phyloP scores from a whole-genome alignment of 768 basidiomycete species.

The Phlebiopsis flavidoalba region DNA sequence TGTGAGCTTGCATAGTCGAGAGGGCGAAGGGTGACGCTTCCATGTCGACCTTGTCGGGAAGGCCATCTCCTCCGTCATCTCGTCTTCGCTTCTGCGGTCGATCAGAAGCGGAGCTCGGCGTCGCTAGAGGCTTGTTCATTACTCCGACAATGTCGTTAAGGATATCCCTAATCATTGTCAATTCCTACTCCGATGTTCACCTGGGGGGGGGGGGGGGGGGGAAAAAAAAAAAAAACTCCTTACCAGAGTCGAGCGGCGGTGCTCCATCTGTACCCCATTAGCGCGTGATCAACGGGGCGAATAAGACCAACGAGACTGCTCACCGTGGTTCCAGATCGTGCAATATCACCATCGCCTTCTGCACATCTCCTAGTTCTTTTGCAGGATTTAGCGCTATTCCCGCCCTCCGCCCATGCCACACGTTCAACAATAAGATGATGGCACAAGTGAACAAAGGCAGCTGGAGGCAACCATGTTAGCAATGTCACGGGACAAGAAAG shows the following conservation, averaged over 20 bases:
- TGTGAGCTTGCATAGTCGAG: not conserved
- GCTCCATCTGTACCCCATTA: not conserved
- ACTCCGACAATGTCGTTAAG: not conserved
- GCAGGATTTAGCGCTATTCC: slow-evolving; percentile 35
- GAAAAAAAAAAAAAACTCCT: too few species aligned
- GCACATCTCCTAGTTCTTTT: slow-evolving; percentile 45
- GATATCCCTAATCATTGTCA: not conserved
- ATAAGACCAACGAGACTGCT: not conserved
- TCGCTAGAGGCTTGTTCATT: not conserved
- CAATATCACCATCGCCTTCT: slow-evolving; percentile 38
- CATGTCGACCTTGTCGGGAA: not conserved
- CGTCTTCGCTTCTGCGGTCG: not conserved
- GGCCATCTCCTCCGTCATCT: not conserved
- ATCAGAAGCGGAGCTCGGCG: not conserved
- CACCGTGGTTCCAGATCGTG: slow-evolving; percentile 13
- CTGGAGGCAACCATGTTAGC: not conserved
- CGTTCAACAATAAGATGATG: slow-evolving; percentile 49
- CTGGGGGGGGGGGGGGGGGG: too few species aligned
- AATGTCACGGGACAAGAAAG: not conserved
- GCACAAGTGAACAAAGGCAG: slow-evolving; percentile 37
- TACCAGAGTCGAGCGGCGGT: not conserved
- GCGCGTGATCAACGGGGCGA: not conserved
- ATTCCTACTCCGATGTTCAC: too few species aligned
- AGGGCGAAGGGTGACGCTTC: not conserved
- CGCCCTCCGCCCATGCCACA: slow-evolving; percentile 46